Conservation (phyloP, 1,284 basidiomycete genomes). For the Malassezia caprae region DNA sequence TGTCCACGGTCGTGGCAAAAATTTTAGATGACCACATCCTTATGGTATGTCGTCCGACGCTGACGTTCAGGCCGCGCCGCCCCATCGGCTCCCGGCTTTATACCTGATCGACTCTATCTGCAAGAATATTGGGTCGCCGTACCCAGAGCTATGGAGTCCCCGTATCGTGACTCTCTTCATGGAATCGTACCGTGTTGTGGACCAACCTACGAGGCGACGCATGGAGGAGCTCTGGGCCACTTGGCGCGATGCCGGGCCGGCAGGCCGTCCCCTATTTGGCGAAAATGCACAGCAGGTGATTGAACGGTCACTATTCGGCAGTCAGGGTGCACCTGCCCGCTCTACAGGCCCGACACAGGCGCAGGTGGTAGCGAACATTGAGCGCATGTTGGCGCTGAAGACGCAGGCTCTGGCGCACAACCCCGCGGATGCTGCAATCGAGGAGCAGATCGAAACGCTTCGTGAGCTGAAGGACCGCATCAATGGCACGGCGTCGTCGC, state of each 20-base stretch:
- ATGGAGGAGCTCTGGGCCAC: constrained; percentile 45
- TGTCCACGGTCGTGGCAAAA: constrained; percentile 71
- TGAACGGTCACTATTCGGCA: constrained; percentile 38
- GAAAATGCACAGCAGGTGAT: constrained; percentile 37
- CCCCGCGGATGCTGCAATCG: constrained; percentile 21
- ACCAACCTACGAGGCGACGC: constrained; percentile 37
- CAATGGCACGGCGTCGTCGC: constrained; percentile 62
- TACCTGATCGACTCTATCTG: constrained; percentile 87
- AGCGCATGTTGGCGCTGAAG: constrained; percentile 29
- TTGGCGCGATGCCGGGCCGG: constrained; percentile 36
- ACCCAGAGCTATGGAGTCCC: constrained; percentile 35
- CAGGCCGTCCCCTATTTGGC: constrained; percentile 34
- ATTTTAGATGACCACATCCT: constrained; percentile 80
- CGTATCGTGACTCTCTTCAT: constrained; percentile 39
- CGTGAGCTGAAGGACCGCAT: constrained; percentile 64
- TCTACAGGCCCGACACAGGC: constrained; percentile 18
- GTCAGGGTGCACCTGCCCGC: constrained; percentile 23
- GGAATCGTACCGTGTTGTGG: constrained; percentile 44
- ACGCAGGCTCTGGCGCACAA: constrained; percentile 25
- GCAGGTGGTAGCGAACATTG: constrained; percentile 34
- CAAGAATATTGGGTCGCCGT: constrained; percentile 45
- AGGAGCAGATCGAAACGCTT: constrained; percentile 29
- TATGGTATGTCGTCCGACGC: constrained; percentile 50
- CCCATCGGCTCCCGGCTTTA: constrained; percentile 82
- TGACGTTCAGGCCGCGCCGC: constrained; percentile 50